These are phyloP conservation scores for Fusarium avenaceum DNA, from an alignment of 2,329 filamentous ascomycete genomes.

Conservation along the genomic window DNA sequence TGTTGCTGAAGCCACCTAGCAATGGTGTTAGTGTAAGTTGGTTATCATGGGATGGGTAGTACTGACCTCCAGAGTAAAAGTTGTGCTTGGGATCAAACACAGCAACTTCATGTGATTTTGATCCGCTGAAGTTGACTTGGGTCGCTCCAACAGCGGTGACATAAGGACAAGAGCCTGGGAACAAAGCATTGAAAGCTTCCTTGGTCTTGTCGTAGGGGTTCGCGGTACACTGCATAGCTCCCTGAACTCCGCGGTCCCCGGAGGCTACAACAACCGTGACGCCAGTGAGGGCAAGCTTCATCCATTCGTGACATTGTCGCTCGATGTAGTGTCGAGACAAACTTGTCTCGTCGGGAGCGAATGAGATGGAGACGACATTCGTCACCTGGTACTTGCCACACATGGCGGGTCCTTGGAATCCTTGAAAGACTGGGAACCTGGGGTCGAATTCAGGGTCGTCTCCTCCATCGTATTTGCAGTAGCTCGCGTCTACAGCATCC, in stretches of 20 bases:
- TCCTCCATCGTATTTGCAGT: constrained; percentile 13
- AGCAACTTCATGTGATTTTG: background rate
- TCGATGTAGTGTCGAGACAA: background rate
- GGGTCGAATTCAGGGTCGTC: constrained; percentile 3
- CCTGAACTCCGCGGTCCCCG: constrained; percentile 3
- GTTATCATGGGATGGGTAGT: accelerated
- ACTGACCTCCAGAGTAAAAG: constrained; percentile 14
- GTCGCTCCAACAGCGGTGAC: constrained; percentile 10
- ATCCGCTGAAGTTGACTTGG: constrained; percentile 6
- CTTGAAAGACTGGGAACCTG: background rate
- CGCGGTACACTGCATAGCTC: background rate
- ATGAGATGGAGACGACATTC: constrained; percentile 2
- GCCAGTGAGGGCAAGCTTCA: constrained; percentile 15
- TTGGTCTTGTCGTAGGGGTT: background rate
- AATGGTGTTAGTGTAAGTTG: background rate
- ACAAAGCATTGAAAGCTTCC: background rate
- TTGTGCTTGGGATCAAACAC: constrained; percentile 14
- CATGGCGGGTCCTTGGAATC: constrained; percentile 4
- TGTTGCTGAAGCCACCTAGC: constrained; percentile 3
- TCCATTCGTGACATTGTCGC: constrained; percentile 3
- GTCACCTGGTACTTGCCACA: constrained; percentile 10
- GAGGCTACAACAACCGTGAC: background rate
- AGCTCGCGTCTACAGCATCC: constrained; percentile 3
- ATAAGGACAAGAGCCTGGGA: background rate
- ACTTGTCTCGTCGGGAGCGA: background rate